These are phyloP conservation scores for Colletotrichum salicis DNA, from an alignment of 2,329 filamentous ascomycete species.

Conservation along the genomic window DNA sequence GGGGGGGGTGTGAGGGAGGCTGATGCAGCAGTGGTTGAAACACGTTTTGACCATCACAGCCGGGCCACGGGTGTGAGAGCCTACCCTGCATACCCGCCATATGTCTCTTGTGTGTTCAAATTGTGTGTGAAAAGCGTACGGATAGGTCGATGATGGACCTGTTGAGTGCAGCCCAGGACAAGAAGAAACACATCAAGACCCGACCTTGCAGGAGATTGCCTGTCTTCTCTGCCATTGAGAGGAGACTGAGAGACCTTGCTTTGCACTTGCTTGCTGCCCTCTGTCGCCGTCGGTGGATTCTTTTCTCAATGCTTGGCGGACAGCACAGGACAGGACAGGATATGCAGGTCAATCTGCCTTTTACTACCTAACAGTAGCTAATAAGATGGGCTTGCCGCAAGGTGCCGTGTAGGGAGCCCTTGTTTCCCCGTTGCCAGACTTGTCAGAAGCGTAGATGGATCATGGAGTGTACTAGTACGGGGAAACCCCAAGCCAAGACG, in stretches of 20 bases:
- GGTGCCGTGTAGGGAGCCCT: constrained; percentile 13
- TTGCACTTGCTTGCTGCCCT: not conserved
- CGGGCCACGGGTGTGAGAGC: constrained; percentile 28
- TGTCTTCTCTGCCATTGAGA: not conserved
- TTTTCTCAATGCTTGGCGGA: not conserved
- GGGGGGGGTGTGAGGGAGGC: constrained; percentile 7
- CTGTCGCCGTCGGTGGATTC: constrained; percentile 22
- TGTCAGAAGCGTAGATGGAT: constrained; percentile 5
- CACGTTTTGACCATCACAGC: constrained; percentile 42
- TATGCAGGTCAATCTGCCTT: not conserved
- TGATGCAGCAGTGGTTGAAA: constrained; percentile 43
- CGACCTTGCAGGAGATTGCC: constrained; percentile 14
- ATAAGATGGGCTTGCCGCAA: not conserved
- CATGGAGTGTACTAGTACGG: not conserved
- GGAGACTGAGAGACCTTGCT: not conserved
- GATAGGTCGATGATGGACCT: not conserved
- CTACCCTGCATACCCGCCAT: not conserved
- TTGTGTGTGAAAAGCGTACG: not conserved
- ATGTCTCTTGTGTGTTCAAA: not conserved
- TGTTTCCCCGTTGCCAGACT: constrained; percentile 5
- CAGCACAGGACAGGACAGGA: not conserved
- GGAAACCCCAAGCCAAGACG: not conserved
- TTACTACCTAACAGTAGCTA: not conserved
- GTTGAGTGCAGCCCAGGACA: constrained; percentile 1
- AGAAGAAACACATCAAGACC: constrained; percentile 13